phyloP scores from a whole-genome alignment of 129 eudicot genomes.

The Calendula officinalis region DNA sequence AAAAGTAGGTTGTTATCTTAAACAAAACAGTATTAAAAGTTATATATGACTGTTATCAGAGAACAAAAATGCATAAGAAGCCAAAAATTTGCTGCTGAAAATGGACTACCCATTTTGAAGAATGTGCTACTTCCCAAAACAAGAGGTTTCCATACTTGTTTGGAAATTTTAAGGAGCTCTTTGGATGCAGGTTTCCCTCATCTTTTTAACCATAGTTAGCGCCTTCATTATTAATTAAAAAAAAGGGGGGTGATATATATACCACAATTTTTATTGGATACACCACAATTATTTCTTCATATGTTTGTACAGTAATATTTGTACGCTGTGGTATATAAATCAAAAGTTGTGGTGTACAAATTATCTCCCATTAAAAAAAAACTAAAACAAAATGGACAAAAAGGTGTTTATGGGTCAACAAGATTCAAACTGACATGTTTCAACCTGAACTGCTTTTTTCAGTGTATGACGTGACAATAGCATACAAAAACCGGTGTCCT shows the following conservation, averaged over 20 bases:
- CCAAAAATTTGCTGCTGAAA: conserved; percentile 72
- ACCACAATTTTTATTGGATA: background rate
- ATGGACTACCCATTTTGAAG: conserved; percentile 67
- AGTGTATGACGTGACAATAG: conserved; percentile 87
- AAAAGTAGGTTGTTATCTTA: too few species aligned
- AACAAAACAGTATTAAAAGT: background rate
- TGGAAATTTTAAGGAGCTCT: conserved; percentile 62
- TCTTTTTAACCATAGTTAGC: background rate
- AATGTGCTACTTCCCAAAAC: conserved; percentile 85
- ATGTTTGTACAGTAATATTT: too few species aligned
- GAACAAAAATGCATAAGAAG: conserved; percentile 71
- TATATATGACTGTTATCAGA: conserved; percentile 31
- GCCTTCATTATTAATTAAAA: background rate
- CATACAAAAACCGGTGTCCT: conserved; percentile 82
- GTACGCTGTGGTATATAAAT: too few species aligned
- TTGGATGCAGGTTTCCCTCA: conserved; percentile 74
- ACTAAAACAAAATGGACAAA: background rate
- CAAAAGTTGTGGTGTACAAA: too few species aligned
- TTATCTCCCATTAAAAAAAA: too few species aligned
- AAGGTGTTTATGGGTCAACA: too few species aligned
- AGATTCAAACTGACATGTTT: background rate
- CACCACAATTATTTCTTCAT: too few species aligned
- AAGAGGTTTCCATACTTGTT: conserved; percentile 72
- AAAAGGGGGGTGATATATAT: too few species aligned
- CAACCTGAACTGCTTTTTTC: conserved; percentile 6